Conservation (phyloP, 164 flowering plant genomes). For the Aristolochia fimbriata region DNA sequence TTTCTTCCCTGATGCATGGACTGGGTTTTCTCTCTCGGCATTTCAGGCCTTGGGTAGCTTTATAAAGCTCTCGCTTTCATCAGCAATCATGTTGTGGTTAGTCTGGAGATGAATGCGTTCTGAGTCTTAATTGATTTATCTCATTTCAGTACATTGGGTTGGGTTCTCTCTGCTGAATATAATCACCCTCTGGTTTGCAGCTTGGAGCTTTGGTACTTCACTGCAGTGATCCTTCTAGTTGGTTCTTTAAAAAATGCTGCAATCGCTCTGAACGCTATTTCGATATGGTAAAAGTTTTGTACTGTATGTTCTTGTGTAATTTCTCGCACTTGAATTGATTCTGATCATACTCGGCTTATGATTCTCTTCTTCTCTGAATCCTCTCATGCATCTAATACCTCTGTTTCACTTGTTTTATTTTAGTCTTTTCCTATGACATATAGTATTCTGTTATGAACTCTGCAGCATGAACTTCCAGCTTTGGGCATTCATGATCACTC, state of each 20-base stretch:
- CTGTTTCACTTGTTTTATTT: neutral
- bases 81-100: slow-evolving; percentile 51
- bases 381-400: neutral
- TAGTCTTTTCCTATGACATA: neutral
- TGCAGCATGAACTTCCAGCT: slow-evolving; percentile 37
- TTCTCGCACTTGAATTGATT: too few species aligned
- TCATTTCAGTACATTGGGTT: neutral
- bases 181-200: slow-evolving; percentile 15
- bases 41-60: slow-evolving; percentile 29
- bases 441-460: neutral
- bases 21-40: slow-evolving; percentile 36
- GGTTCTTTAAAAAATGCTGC: slow-evolving; percentile 20
- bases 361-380: neutral
- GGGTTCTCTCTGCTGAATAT: neutral
- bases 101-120: slow-evolving; percentile 3
- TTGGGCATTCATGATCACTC: slow-evolving; percentile 39
- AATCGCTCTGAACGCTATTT: slow-evolving; percentile 26
- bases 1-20: slow-evolving; percentile 36
- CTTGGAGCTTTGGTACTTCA: slow-evolving; percentile 37
- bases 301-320: neutral
- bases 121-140: too few species aligned
- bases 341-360: neutral
- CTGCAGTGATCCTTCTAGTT: slow-evolving; percentile 25
- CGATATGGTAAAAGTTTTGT: slow-evolving; percentile 18
- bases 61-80: slow-evolving; percentile 42